phyloP scores from a whole-genome alignment of 768 basidiomycete species.

The Rhodotorula taiwanensis region DNA sequence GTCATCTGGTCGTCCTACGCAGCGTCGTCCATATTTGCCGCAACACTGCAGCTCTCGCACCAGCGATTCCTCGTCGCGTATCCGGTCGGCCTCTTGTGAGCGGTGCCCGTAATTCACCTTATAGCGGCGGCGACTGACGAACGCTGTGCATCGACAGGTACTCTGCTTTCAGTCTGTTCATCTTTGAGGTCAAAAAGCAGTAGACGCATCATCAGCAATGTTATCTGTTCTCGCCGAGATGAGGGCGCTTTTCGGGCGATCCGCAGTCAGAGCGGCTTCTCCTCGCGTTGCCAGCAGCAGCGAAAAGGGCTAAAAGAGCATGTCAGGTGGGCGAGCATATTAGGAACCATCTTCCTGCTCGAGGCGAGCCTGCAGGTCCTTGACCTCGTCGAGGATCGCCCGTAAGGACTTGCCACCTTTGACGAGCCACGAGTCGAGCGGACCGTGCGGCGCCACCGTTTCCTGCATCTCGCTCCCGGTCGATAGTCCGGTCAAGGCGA shows the following conservation, averaged over 20 bases:
- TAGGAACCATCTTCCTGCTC: too few species aligned
- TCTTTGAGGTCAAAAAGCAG: slow-evolving; percentile 27
- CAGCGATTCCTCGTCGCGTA: slow-evolving; percentile 94
- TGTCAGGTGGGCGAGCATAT: too few species aligned
- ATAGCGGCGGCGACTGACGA: background rate
- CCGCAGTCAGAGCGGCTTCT: too few species aligned
- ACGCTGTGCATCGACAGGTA: background rate
- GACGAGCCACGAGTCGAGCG: slow-evolving; percentile 29
- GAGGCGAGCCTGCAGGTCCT: slow-evolving; percentile 4
- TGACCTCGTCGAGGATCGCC: slow-evolving; percentile 22
- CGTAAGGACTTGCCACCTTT: slow-evolving; percentile 26
- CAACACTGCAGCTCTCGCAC: slow-evolving; percentile 89
- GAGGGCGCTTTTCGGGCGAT: too few species aligned
- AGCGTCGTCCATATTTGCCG: slow-evolving; percentile 90
- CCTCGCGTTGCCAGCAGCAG: too few species aligned
- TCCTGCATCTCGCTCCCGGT: slow-evolving; percentile 23
- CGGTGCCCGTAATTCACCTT: too few species aligned
- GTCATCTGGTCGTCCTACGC: slow-evolving; percentile 97
- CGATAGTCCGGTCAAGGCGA: slow-evolving; percentile 24
- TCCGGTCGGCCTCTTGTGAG: slow-evolving; percentile 69
- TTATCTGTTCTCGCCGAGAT: background rate
- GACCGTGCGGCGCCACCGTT: slow-evolving; percentile 3
- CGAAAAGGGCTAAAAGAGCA: too few species aligned
- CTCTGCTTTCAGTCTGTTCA: slow-evolving; percentile 22
- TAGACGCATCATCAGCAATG: background rate